Conservation (phyloP, 2,329 filamentous ascomycete species). For the Fusarium lyarnte region DNA sequence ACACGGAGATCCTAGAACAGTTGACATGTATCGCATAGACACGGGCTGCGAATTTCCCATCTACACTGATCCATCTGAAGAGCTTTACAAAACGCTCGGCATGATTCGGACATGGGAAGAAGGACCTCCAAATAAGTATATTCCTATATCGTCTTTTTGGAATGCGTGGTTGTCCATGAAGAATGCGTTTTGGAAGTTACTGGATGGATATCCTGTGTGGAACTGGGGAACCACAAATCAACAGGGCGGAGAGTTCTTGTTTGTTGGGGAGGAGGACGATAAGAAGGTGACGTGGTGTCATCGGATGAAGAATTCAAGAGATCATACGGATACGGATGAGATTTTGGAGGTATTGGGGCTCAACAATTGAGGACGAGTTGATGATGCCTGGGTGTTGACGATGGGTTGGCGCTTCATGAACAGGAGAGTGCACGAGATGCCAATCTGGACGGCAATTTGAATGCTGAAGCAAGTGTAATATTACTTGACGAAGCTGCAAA, state of each 20-base stretch:
- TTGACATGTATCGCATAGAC: conserved; percentile 21
- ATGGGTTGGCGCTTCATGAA: background rate
- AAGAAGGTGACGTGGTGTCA: conserved; percentile 25
- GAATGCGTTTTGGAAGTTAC: background rate
- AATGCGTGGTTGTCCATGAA: background rate
- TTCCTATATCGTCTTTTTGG: background rate
- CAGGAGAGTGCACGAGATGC: background rate
- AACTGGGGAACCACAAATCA: conserved; percentile 5
- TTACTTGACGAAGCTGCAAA: rapidly evolving
- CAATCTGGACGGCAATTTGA: rapidly evolving
- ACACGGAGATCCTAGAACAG: background rate
- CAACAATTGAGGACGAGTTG: background rate
- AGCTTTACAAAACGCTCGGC: conserved; percentile 15
- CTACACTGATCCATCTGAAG: conserved; percentile 15
- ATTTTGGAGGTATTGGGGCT: conserved; percentile 18
- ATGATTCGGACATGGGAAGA: conserved; percentile 17
- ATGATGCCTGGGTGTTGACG: too few relatives aligned
- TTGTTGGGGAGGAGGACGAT: background rate
- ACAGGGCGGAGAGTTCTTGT: conserved; percentile 29
- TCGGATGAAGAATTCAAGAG: conserved; percentile 11
- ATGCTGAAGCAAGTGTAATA: rapidly evolving
- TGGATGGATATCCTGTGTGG: background rate
- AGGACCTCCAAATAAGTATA: conserved; percentile 7
- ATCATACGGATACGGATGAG: conserved; percentile 22
- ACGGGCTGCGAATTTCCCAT: conserved; percentile 24